A percentile compares a stretch with the other conserved stretches of the same genome.
Evolutionary conservation across 352 stramenopile genomes (phyloP).

Genomic region (Globisporangium abappressorium): DNA sequence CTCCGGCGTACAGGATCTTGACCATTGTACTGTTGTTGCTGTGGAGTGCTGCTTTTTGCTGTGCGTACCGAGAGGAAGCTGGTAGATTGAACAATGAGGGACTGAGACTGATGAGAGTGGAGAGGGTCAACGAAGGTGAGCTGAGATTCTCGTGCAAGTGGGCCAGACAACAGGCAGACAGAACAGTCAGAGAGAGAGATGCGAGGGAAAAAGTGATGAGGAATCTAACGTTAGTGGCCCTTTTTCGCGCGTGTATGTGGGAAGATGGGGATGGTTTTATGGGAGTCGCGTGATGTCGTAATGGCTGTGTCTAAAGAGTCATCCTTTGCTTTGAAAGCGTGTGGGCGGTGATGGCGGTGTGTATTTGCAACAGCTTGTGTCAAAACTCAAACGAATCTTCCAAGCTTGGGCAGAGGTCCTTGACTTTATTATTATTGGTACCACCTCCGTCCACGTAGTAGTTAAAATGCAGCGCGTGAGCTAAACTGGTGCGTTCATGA

Average conservation of each 20-base stretch:
- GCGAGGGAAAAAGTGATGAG: not conserved
- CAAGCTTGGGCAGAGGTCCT: too few relatives aligned
- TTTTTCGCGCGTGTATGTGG: not conserved
- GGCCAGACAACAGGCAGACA: not conserved
- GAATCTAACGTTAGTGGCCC: not conserved
- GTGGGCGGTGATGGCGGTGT: too few relatives aligned
- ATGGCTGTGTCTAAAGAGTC: not conserved
- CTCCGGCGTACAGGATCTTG: constrained; percentile 34
- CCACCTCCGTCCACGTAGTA: too few relatives aligned
- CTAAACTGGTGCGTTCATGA: too few relatives aligned
- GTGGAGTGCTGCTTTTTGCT: not conserved
- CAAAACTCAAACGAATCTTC: too few relatives aligned
- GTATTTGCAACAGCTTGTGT: too few relatives aligned
- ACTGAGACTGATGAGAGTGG: not conserved
- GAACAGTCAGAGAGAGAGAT: not conserved
- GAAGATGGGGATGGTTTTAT: not conserved
- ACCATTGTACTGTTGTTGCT: constrained; percentile 29
- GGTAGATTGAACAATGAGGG: not conserved
- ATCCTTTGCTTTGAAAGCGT: not conserved
- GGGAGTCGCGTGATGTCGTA: not conserved
- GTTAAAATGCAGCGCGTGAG: too few relatives aligned
- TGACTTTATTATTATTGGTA: too few relatives aligned
- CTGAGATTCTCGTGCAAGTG: not conserved
- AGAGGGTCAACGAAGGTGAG: not conserved
- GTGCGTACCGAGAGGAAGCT: not conserved